Evolutionary conservation across 352 stramenopile genomes (phyloP), one percentile per base, ranked within the genome.

Genomic region (Pythium apleroticum): DNA sequence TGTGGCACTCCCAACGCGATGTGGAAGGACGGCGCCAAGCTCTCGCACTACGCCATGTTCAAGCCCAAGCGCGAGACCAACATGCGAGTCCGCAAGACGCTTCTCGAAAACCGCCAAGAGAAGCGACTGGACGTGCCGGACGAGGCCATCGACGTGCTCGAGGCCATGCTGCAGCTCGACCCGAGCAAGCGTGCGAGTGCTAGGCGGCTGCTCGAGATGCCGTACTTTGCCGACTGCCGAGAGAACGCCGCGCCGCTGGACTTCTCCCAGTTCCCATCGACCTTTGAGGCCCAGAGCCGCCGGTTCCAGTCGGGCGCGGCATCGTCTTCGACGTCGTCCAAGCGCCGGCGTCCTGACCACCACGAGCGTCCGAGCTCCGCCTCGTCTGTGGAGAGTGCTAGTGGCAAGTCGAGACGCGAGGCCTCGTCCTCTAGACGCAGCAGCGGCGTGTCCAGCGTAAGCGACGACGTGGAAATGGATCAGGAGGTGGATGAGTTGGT

Each of bases 11-110:
- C 87, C 0, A 73, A 69, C 6, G 71, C 68, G 22, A 75, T 78
- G n/a, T 93, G 80, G 75, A 53, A 75, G 20, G 73, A 76, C 0
- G 84, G 69, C 2, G 69, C 66, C 15, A 84, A 88, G 30, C 71
- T 94, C 10, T 75, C 84, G 4, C 59, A 84, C 14, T 94, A 84
- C 62, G 70, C 58, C 5, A 52, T 52, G 0, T 86, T 81, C 54
- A 82, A 79, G 10, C 84, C 84, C 11, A 94, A 92, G 69, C 63
- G 81, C 46, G 86, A 94, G 57, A 91, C 82, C 70, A 87, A 86
- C 60, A 82, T 81, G 73, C 84, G 87, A 10, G 65, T 96, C 8
- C 77, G 78, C 54, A 96, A 94, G 72, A 90, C 85, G 8, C 59
- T 96, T n/a, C n/a, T 80, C 5, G 84, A 93, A 63, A 71, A 82